These are phyloP conservation scores for Aspergillus brasiliensis DNA, from an alignment of 2,329 filamentous ascomycete genomes.

Conservation along the genomic window DNA sequence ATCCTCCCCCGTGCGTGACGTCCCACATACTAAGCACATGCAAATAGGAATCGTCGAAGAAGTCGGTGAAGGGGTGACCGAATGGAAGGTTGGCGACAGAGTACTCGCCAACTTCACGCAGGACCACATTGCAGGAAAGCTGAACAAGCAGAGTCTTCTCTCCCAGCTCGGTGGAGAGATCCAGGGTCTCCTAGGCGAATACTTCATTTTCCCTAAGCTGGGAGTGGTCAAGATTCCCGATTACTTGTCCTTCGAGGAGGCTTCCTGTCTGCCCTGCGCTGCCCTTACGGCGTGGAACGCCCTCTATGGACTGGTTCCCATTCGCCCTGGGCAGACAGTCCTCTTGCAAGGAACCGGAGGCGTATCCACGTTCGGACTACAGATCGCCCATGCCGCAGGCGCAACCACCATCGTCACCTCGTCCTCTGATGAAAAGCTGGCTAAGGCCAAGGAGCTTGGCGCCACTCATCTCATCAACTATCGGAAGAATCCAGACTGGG, in stretches of 20 bases:
- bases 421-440: slow-evolving; percentile 19
- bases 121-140: slow-evolving; percentile 3
- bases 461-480: slow-evolving; percentile 14
- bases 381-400: slow-evolving; percentile 8
- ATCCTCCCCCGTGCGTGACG: background rate
- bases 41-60: background rate
- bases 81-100: slow-evolving; percentile 6
- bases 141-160: background rate
- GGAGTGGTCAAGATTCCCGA: slow-evolving; percentile 9
- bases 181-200: slow-evolving; percentile 11
- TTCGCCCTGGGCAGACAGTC: slow-evolving; percentile 6
- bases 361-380: slow-evolving; percentile 9
- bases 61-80: slow-evolving; percentile 1
- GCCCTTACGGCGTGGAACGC: slow-evolving; percentile 14
- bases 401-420: slow-evolving; percentile 19
- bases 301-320: slow-evolving; percentile 2
- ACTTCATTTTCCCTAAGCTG: slow-evolving; percentile 6
- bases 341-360: slow-evolving; percentile 16
- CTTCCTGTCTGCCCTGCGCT: slow-evolving; percentile 14
- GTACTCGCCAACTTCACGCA: slow-evolving; percentile 6
- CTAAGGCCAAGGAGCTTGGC: slow-evolving; percentile 14
- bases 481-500: slow-evolving; percentile 11
- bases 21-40: background rate
- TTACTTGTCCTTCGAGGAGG: slow-evolving; percentile 13
- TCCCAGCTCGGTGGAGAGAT: slow-evolving; percentile 6